Conservation (phyloP, 75 land plant genomes). For the Sequoiadendron giganteum region DNA sequence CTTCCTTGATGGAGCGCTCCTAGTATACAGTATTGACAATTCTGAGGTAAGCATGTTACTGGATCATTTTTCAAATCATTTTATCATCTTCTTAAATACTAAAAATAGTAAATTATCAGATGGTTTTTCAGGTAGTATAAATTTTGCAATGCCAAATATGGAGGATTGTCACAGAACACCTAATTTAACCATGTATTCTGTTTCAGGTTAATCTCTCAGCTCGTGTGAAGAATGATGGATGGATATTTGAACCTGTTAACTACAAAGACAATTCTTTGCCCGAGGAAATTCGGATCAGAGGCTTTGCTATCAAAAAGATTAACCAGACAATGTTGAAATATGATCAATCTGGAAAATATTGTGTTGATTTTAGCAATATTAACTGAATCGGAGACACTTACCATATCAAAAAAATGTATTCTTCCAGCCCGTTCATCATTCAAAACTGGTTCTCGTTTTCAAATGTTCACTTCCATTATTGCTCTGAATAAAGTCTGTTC, state of each 20-base stretch:
- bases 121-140: background rate
- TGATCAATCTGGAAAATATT: constrained; percentile 51
- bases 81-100: background rate
- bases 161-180: background rate
- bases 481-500: background rate
- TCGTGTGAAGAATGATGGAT: constrained; percentile 65
- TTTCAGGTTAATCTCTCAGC: constrained; percentile 67
- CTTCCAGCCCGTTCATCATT: background rate
- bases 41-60: constrained; percentile 52
- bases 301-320: constrained; percentile 64
- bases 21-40: constrained; percentile 48
- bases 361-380: constrained; percentile 1
- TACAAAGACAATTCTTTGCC: constrained; percentile 57
- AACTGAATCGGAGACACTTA: background rate
- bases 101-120: background rate
- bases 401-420: background rate
- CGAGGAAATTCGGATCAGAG: constrained; percentile 76
- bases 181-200: constrained; percentile 1
- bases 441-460: background rate
- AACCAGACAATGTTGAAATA: constrained; percentile 51
- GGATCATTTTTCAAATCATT: background rate
- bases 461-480: background rate
- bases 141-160: background rate
- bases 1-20: constrained; percentile 71
- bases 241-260: constrained; percentile 55